These are phyloP conservation scores for Rhizopogon rudus DNA, from an alignment of 768 basidiomycete species.

Conservation along the genomic window DNA sequence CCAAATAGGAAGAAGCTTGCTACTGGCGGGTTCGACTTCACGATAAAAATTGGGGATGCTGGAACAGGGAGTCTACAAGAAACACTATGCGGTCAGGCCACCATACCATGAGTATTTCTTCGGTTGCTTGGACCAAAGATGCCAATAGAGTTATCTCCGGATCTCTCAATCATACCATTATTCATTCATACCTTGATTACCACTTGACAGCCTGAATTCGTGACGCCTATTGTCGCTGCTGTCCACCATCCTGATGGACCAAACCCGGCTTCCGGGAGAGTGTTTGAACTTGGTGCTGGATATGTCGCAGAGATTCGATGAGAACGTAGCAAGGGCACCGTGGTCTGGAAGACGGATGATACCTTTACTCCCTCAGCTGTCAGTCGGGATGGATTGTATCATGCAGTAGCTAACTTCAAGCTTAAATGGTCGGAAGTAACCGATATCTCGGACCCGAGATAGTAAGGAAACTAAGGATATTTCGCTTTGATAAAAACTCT, in stretches of 20 bases:
- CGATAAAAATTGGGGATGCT: constrained; percentile 16
- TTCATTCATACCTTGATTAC: background rate
- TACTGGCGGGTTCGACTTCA: constrained; percentile 14
- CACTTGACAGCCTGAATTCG: constrained; percentile 63
- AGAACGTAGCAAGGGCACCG: constrained; percentile 82
- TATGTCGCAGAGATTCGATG: constrained; percentile 89
- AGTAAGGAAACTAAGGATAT: too few species aligned
- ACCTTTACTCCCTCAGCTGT: constrained; percentile 95
- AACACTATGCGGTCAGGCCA: too few species aligned
- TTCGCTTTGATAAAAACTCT: background rate
- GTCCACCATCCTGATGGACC: constrained; percentile 82
- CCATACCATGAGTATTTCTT: background rate
- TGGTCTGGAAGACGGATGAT: constrained; percentile 80
- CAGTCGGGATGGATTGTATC: constrained; percentile 11
- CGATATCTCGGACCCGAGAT: constrained; percentile 67
- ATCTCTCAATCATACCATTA: background rate
- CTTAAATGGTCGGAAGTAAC: constrained; percentile 77
- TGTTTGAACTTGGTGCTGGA: constrained; percentile 93
- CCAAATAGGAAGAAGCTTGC: constrained; percentile 12
- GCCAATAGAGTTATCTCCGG: too few species aligned
- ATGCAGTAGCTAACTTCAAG: constrained; percentile 30
- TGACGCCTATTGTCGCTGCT: constrained; percentile 88
- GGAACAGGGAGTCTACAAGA: too few species aligned
- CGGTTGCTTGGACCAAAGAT: too few species aligned
- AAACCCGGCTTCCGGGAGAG: constrained; percentile 63